phyloP scores from a whole-genome alignment of 148 eudicot species.

The Camellia japonica region DNA sequence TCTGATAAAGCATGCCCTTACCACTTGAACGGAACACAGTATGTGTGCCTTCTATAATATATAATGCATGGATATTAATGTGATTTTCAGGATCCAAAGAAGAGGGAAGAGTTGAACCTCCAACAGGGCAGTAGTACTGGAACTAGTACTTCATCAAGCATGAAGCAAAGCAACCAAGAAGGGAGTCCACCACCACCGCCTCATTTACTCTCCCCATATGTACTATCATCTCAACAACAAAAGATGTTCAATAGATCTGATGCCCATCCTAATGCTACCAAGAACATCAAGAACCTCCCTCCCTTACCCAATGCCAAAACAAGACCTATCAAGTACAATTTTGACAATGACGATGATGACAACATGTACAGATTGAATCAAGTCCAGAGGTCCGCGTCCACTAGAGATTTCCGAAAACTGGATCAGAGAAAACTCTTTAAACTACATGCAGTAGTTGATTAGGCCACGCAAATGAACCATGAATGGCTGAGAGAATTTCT shows the following conservation, averaged over 20 bases:
- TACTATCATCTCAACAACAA: neutral
- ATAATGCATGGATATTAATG: neutral
- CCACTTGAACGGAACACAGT: too few relatives aligned
- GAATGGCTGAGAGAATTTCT: neutral
- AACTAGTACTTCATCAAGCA: constrained; percentile 22
- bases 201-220: neutral
- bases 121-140: constrained; percentile 17
- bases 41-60: too few relatives aligned
- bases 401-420: constrained; percentile 33
- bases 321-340: neutral
- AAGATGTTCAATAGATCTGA: constrained; percentile 14
- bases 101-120: constrained; percentile 14
- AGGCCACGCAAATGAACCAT: neutral
- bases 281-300: constrained; percentile 28
- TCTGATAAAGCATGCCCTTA: too few relatives aligned
- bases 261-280: constrained; percentile 24
- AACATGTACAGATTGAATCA: constrained; percentile 16
- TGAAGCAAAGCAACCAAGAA: constrained; percentile 14
- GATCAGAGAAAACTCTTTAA: constrained; percentile 19
- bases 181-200: neutral
- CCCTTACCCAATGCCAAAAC: constrained; percentile 30
- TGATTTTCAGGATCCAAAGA: constrained; percentile 25
- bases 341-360: neutral
- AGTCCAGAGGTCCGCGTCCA: constrained; percentile 37
- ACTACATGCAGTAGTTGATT: constrained; percentile 18